phyloP scores from a whole-genome alignment of 139 green algal genomes.

The Pseudopediastrum boryanum region DNA sequence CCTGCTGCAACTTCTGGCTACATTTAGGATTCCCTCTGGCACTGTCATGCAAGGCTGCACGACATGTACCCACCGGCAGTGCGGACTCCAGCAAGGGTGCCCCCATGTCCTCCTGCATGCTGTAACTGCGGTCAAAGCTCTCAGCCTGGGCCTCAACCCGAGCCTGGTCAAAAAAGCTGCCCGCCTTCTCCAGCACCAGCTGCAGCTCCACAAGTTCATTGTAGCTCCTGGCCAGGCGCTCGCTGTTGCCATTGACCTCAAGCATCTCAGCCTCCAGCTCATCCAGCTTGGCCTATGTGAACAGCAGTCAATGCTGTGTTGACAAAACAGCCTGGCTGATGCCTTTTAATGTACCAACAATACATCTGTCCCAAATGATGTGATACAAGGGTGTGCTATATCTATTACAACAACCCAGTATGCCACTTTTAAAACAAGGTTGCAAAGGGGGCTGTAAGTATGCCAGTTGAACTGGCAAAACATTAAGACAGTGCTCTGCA shows the following conservation, averaged over 20 bases:
- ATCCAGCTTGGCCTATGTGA: slow-evolving; percentile 80
- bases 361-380: too few species aligned
- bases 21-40: too few species aligned
- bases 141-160: slow-evolving; percentile 27
- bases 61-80: slow-evolving; percentile 3
- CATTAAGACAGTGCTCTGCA: too few species aligned
- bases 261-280: slow-evolving; percentile 89
- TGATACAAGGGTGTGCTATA: too few species aligned
- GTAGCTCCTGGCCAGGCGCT: slow-evolving; percentile 77
- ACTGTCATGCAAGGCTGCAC: too few species aligned
- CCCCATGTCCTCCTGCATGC: slow-evolving; percentile 33
- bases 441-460: too few species aligned
- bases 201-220: slow-evolving; percentile 76
- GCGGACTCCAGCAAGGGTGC: slow-evolving; percentile 47
- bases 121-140: slow-evolving; percentile 36
- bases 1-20: too few species aligned
- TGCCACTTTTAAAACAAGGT: too few species aligned
- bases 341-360: too few species aligned
- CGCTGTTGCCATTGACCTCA: slow-evolving; percentile 90
- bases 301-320: not conserved
- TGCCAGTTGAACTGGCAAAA: too few species aligned
- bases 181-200: slow-evolving; percentile 94
- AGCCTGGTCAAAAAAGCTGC: slow-evolving; percentile 89
- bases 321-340: too few species aligned
- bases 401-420: too few species aligned